These are phyloP conservation scores for Vaccinium vitisidaea DNA, from an alignment of 148 eudicot species.

Conservation along the genomic window DNA sequence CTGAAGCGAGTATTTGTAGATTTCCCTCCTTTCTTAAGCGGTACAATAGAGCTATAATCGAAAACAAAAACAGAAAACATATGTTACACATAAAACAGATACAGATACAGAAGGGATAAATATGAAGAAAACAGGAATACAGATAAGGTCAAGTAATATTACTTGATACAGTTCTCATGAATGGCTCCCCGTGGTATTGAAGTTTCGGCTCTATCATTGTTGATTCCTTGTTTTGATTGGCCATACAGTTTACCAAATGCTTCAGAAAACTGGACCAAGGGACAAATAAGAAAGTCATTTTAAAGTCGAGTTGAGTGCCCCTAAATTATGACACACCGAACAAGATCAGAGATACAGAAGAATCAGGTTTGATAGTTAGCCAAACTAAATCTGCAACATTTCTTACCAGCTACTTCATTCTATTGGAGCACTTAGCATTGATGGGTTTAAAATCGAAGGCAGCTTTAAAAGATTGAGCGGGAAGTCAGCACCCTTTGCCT, in stretches of 20 bases:
- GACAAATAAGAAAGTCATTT: conserved; percentile 6
- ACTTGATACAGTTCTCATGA: conserved; percentile 94
- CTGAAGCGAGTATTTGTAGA: conserved; percentile 61
- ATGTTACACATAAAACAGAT: background rate
- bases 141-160: conserved; percentile 15
- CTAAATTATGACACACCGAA: background rate
- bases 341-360: background rate
- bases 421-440: background rate
- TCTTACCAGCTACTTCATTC: background rate
- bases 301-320: background rate
- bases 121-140: background rate
- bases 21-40: conserved; percentile 55
- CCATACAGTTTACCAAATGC: conserved; percentile 92
- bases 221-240: conserved; percentile 64
- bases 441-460: background rate
- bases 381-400: background rate
- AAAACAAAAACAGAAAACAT: background rate
- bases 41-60: conserved; percentile 61
- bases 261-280: conserved; percentile 62
- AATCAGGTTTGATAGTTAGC: background rate
- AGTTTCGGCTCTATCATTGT: conserved; percentile 44
- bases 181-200: conserved; percentile 46
- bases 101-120: background rate
- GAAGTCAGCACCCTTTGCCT: background rate
- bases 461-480: background rate